Conservation (phyloP, 371 early-diverging fungal species). For the Phascolomyces articulosus region DNA sequence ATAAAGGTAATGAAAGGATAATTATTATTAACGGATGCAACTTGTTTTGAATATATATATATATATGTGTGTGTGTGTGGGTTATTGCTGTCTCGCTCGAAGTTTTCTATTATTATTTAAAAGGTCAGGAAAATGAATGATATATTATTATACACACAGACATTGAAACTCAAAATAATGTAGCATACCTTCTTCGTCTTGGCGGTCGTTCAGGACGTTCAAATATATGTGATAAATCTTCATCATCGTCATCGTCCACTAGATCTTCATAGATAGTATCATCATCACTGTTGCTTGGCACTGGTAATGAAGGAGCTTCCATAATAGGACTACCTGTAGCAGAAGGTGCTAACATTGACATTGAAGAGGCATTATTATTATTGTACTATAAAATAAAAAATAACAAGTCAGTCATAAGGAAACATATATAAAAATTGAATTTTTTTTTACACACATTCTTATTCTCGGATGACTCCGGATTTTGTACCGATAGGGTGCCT, state of each 20-base stretch:
- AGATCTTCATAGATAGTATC: neutral
- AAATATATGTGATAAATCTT: neutral
- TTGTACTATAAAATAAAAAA: neutral
- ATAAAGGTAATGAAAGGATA: too few relatives aligned
- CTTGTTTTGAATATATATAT: too few relatives aligned
- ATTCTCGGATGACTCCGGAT: neutral
- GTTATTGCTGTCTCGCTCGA: neutral
- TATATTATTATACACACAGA: neutral
- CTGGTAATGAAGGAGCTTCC: constrained; percentile 18
- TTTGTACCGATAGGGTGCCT: neutral
- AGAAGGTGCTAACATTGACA: neutral
- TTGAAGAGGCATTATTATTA: neutral
- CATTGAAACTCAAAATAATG: neutral
- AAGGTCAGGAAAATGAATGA: neutral
- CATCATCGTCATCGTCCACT: neutral
- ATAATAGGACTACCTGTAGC: constrained; percentile 18
- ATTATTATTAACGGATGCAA: too few relatives aligned
- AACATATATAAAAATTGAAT: neutral
- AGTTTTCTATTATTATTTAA: neutral
- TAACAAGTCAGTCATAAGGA: neutral
- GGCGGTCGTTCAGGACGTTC: constrained; percentile 1
- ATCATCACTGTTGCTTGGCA: constrained; percentile 13
- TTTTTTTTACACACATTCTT: neutral
- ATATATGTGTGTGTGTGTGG: too few relatives aligned
- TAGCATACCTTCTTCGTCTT: constrained; percentile 2